These are phyloP conservation scores for Auricularia sp. DNA, from an alignment of 768 basidiomycete genomes.

Conservation along the genomic window DNA sequence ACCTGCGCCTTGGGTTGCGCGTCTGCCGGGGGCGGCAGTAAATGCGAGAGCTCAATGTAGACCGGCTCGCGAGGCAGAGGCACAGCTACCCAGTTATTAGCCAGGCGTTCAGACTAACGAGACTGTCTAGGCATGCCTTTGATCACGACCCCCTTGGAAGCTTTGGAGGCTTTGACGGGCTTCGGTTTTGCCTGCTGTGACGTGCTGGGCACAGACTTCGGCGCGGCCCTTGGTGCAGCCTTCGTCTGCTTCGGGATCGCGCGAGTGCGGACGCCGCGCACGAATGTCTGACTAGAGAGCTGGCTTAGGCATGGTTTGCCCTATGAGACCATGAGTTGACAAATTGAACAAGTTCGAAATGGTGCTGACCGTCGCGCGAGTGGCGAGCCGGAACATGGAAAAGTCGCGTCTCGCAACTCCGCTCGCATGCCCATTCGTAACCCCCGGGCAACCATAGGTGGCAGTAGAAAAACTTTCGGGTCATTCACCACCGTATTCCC, in stretches of 20 bases:
- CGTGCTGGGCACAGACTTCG: not conserved
- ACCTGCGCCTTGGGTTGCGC: not conserved
- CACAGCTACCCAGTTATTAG: not conserved
- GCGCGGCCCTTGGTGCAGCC: not conserved
- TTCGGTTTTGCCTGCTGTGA: not conserved
- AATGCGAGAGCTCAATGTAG: conserved; percentile 12
- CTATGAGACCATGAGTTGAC: no score
- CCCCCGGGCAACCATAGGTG: no score
- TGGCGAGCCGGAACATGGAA: not conserved
- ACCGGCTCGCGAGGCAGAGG: conserved; percentile 4
- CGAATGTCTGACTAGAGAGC: not conserved
- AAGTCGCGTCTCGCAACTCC: not conserved
- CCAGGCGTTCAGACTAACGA: no score
- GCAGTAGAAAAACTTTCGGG: no score
- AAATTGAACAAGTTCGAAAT: no score
- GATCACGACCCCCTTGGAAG: not conserved
- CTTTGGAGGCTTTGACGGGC: not conserved
- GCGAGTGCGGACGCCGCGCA: not conserved
- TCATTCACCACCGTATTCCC: no score
- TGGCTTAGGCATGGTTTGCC: not conserved
- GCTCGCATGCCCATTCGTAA: not conserved
- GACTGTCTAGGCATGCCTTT: not conserved
- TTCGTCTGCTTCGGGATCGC: not conserved
- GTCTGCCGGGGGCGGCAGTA: conserved; percentile 4
- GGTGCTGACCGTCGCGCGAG: not conserved